Base-by-base conservation (phyloP, 2,329 filamentous ascomycete genomes). In the Dactylellina haptotyla region DNA sequence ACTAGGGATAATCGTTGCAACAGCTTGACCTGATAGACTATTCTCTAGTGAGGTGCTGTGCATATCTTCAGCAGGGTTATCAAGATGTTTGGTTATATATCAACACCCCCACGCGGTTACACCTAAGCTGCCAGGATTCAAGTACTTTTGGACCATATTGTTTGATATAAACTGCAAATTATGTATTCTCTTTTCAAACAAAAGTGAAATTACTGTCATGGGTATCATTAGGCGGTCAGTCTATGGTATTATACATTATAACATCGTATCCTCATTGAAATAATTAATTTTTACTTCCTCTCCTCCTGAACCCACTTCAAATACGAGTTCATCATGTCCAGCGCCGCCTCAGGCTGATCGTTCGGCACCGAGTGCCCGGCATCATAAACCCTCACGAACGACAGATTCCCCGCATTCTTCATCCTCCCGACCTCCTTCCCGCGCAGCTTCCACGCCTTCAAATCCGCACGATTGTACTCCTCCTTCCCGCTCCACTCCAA, bases 291-390 rank as follows among this genome's bases (percentile, higher is more conserved):
- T n/a, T n/a, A n/a, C n/a, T n/a, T n/a, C n/a, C n/a, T n/a, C n/a
- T n/a, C n/a, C n/a, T 28, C 3, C 45, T 28, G 97, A 83, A 96
- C 92, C 77, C 93, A 93, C 77, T 85, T 85, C 80, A 98, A 82
- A 94, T 94, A 98, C 83, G 93, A 88, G 87, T 97, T 98, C 81
- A 96, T 87, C 84, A 98, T 94, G 83, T 97, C 91, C 75, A 97
- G 85, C 67, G 91, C 92, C 32, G 90, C 87, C 82, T 91, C 91
- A 12, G 95, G 94, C 84, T 98, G 93, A 83, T 98, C 92, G 84
- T 93, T 92, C 18, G 95, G 94, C 43, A 97, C 93, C 94, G 98
- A 98, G 86, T 98, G 95, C 77, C 95, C 95, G 79, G 89, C 95
- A 76, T 89, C 88, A 81, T 90, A 95, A 77, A 99, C 86, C 79